Evolutionary conservation across 2,329 filamentous ascomycete genomes (phyloP).

Genomic region (Venturia pyrina): DNA sequence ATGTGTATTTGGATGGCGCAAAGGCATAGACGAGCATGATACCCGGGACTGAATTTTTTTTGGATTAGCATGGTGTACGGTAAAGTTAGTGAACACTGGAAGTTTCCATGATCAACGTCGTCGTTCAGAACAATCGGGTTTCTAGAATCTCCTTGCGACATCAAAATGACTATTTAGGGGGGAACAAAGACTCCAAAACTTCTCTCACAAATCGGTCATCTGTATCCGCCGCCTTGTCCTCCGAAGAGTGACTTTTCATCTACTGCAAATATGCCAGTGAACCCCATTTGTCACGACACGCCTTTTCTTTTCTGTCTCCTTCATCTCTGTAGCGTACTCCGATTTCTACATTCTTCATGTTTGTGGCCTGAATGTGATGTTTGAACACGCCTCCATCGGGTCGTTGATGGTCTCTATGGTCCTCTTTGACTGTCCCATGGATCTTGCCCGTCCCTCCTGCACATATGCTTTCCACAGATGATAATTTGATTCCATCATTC

Average conservation of each 20-base stretch:
- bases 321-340: background rate
- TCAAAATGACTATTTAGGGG: background rate
- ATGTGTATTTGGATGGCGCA: background rate
- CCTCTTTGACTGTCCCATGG: too few species aligned
- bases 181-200: background rate
- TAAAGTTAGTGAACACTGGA: background rate
- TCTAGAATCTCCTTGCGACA: background rate
- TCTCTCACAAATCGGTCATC: background rate
- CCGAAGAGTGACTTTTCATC: background rate
- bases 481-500: background rate
- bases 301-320: too few species aligned
- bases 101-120: background rate
- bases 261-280: background rate
- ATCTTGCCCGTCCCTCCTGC: too few species aligned
- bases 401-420: background rate
- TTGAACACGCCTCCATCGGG: background rate
- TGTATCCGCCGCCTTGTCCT: background rate
- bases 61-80: background rate
- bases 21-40: background rate
- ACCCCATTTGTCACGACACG: too few species aligned
- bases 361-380: background rate
- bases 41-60: background rate
- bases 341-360: background rate
- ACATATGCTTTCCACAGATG: background rate
- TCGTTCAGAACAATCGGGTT: background rate